Conservation (phyloP, 371 early-diverging fungal species). For the Coemansia sp. region DNA sequence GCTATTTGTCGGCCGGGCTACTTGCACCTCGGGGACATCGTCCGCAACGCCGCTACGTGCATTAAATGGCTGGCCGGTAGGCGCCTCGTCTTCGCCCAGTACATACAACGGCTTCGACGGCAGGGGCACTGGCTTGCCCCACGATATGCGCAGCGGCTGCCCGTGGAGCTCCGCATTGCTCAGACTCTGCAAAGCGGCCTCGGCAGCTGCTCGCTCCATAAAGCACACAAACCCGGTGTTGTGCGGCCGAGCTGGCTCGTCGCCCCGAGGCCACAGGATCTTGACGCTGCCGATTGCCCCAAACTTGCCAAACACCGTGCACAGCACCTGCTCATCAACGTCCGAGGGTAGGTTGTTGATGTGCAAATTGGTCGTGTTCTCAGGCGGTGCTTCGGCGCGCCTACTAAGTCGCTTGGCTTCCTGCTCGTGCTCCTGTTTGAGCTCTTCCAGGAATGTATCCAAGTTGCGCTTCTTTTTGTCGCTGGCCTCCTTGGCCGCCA, state of each 20-base stretch:
- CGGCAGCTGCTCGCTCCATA: constrained; percentile 79
- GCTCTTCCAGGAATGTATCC: constrained; percentile 80
- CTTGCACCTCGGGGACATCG: constrained; percentile 59
- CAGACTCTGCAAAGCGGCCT: constrained; percentile 67
- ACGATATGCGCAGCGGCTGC: constrained; percentile 69
- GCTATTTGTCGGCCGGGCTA: constrained; percentile 64
- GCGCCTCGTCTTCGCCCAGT: constrained; percentile 36
- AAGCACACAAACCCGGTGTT: constrained; percentile 91
- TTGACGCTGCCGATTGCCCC: constrained; percentile 93
- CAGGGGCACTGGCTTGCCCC: constrained; percentile 86
- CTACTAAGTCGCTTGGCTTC: constrained; percentile 51
- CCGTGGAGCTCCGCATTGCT: constrained; percentile 73
- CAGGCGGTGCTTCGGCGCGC: constrained; percentile 16
- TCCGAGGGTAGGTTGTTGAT: constrained; percentile 78
- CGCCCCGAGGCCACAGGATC: constrained; percentile 87
- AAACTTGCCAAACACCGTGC: constrained; percentile 73
- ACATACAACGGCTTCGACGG: constrained; percentile 78
- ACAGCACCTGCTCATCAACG: constrained; percentile 70
- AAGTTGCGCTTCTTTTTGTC: constrained; percentile 73
- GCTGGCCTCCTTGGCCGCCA: constrained; percentile 44
- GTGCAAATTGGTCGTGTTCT: constrained; percentile 85
- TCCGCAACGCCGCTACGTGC: constrained; percentile 53
- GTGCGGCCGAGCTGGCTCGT: constrained; percentile 74
- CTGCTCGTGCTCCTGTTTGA: constrained; percentile 64
- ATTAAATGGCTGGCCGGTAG: constrained; percentile 71